Conservation (phyloP, 2,329 filamentous ascomycete species). For the Epichloe amarillans region DNA sequence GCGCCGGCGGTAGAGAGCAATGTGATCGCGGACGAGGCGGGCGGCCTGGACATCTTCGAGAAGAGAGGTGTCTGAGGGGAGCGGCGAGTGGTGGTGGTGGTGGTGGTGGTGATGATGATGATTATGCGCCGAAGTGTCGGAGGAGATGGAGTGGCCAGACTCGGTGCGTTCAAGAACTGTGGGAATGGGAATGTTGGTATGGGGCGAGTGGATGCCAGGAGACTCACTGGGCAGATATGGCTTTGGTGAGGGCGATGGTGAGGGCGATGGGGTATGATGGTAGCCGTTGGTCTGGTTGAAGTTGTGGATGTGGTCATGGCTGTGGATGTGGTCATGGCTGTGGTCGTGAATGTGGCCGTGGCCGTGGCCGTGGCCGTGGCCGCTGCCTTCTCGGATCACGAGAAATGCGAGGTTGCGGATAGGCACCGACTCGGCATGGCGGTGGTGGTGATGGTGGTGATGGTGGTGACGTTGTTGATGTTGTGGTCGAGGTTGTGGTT, state of each 20-base stretch:
- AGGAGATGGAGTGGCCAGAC: constrained; percentile 34
- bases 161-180: constrained; percentile 32
- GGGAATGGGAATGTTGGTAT: not conserved
- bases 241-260: constrained; percentile 11
- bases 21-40: constrained; percentile 32
- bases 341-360: constrained; percentile 1
- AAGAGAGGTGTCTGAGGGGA: constrained; percentile 12
- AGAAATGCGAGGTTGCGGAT: constrained; percentile 23
- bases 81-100: constrained; percentile 14
- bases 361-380: constrained; percentile 5
- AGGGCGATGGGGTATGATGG: constrained; percentile 10
- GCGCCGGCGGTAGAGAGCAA: constrained; percentile 30
- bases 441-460: not conserved
- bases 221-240: not conserved
- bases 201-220: not conserved
- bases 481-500: not conserved
- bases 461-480: not conserved
- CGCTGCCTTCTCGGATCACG: constrained; percentile 23
- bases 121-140: constrained; percentile 19
- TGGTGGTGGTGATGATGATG: constrained; percentile 12
- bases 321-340: constrained; percentile 1
- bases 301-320: not conserved
- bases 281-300: constrained; percentile 3
- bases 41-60: constrained; percentile 32
- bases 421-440: constrained; percentile 14